Conservation (phyloP, 2,329 filamentous ascomycete genomes). For the Cercospora sojina region DNA sequence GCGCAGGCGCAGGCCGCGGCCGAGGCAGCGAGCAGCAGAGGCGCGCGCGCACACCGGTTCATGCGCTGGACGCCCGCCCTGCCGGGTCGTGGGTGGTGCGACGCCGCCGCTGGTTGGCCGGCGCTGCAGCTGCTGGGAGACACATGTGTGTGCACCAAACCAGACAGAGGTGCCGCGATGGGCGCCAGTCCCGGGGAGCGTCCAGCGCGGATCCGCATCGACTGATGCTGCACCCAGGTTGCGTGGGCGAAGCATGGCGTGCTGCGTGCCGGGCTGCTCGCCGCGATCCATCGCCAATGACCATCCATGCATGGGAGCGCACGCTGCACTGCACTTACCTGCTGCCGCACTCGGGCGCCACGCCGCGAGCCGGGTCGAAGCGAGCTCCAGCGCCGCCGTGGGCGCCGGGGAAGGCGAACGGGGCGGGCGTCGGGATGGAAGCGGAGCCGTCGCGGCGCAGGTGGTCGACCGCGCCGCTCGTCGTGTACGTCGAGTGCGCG, state of each 20-base stretch:
- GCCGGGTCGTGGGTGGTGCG: constrained; percentile 22
- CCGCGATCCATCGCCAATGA: constrained; percentile 1
- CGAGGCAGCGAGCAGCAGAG: background rate
- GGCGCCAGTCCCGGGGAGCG: constrained; percentile 16
- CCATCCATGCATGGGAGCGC: constrained; percentile 36
- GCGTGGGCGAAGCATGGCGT: constrained; percentile 18
- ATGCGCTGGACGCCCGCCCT: constrained; percentile 25
- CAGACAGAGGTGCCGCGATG: constrained; percentile 24
- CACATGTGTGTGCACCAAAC: constrained; percentile 17
- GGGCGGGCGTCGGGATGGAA: constrained; percentile 47
- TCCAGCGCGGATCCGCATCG: constrained; percentile 20
- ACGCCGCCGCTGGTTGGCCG: constrained; percentile 20
- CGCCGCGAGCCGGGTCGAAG: constrained; percentile 54
- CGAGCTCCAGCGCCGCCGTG: constrained; percentile 46
- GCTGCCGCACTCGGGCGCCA: constrained; percentile 48
- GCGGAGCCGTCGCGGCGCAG: constrained; percentile 53
- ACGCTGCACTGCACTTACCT: constrained; percentile 52
- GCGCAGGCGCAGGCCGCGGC: background rate
- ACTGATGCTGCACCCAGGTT: constrained; percentile 13
- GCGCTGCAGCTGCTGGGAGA: constrained; percentile 19
- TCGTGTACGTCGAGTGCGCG: constrained; percentile 46
- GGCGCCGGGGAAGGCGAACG: constrained; percentile 47
- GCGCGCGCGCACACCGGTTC: constrained; percentile 20
- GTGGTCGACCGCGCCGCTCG: constrained; percentile 47
- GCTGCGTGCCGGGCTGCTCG: constrained; percentile 14